Evolutionary conservation across 805 yeast genomes (phyloP).

Genomic region (Brettanomyces naardenensis): DNA sequence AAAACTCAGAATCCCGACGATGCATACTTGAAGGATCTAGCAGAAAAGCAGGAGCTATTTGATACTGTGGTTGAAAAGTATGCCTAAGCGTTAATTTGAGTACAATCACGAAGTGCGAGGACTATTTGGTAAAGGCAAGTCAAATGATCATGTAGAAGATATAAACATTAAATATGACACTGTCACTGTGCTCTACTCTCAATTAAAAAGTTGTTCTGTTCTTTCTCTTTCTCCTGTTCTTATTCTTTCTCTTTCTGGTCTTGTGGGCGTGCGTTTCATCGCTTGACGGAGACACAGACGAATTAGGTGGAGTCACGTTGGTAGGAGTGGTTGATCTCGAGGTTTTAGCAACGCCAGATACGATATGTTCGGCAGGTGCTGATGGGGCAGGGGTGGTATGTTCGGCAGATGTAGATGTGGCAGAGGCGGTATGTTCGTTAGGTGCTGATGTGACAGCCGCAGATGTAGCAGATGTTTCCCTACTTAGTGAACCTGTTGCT

Average conservation of each 20-base stretch:
- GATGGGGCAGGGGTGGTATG: too few relatives aligned
- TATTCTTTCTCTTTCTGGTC: constrained; percentile 18
- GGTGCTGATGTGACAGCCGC: too few relatives aligned
- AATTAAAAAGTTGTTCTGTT: constrained; percentile 8
- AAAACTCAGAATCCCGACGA: constrained; percentile 39
- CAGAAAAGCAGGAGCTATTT: constrained; percentile 56
- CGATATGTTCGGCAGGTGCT: too few relatives aligned
- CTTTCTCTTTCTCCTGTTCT: constrained; percentile 17
- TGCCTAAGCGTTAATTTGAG: too few relatives aligned
- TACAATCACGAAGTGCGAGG: background rate
- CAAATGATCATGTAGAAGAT: background rate
- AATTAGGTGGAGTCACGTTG: constrained; percentile 1
- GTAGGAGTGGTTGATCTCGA: too few relatives aligned
- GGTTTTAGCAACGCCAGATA: too few relatives aligned
- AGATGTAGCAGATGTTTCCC: too few relatives aligned
- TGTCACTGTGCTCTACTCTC: background rate
- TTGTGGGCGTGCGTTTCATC: constrained; percentile 14
- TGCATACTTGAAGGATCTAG: constrained; percentile 46
- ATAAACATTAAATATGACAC: background rate
- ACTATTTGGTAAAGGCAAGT: background rate
- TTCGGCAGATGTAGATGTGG: too few relatives aligned
- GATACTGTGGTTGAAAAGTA: constrained; percentile 64
- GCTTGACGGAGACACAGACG: background rate
- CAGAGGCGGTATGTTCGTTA: too few relatives aligned
- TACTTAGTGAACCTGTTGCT: too few relatives aligned